Evolutionary conservation across 306 rosid species (phyloP).

Genomic region (Ormosia semicastrata): DNA sequence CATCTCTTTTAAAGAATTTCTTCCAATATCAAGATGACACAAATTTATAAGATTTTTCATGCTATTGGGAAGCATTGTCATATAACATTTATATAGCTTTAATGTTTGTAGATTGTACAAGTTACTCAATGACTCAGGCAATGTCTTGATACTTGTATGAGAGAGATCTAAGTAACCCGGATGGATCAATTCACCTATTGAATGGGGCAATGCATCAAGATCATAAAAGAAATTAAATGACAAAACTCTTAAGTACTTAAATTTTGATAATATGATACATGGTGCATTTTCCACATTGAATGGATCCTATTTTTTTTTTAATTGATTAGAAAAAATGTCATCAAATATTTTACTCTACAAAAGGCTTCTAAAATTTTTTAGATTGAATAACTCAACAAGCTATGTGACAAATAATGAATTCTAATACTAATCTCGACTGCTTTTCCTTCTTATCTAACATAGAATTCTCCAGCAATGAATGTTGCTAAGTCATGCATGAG

Average conservation of each 20-base stretch:
- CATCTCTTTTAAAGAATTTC: background rate
- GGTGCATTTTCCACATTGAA: background rate
- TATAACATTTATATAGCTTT: rapidly evolving
- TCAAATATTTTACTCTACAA: background rate
- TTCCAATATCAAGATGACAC: background rate
- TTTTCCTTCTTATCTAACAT: background rate
- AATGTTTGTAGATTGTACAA: constrained; percentile 27
- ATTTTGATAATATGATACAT: background rate
- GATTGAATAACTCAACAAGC: background rate
- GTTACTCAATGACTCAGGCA: background rate
- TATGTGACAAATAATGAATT: constrained; percentile 7
- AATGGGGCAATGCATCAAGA: background rate
- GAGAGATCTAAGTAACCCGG: constrained; percentile 25
- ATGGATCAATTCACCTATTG: constrained; percentile 21
- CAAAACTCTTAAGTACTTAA: background rate
- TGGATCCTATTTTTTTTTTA: too few relatives aligned
- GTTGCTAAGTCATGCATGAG: background rate
- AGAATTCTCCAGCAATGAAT: background rate
- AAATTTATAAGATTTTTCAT: constrained; percentile 8
- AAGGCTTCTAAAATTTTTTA: background rate
- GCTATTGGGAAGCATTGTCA: background rate
- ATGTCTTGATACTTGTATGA: background rate
- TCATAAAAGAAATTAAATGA: background rate
- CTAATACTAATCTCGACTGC: background rate
- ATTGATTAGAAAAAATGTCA: constrained; percentile 8